phyloP scores from a whole-genome alignment of 805 yeast species.

The Wickerhamiella shivajii region DNA sequence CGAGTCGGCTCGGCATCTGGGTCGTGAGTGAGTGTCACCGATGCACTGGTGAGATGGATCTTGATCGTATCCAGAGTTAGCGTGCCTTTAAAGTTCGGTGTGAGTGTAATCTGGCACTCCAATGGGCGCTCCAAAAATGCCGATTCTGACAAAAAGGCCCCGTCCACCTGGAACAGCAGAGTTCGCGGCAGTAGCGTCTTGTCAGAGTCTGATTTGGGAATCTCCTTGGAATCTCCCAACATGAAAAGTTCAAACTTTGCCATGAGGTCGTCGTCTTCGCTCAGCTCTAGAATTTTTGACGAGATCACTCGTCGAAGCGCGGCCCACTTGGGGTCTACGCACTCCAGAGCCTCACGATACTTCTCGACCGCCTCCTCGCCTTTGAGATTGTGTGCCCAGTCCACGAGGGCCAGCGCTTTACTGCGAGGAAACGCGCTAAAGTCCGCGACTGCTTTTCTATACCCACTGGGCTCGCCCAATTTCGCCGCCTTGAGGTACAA shows the following conservation, averaged over 20 bases:
- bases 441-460: slow-evolving; percentile 3
- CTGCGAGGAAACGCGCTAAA: slow-evolving; percentile 2
- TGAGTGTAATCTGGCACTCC: slow-evolving; percentile 14
- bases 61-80: slow-evolving; percentile 9
- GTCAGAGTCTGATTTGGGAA: too few species aligned
- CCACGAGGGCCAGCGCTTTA: slow-evolving; percentile 4
- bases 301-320: not conserved
- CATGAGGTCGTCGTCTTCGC: not conserved
- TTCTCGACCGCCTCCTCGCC: not conserved
- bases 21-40: slow-evolving; percentile 6
- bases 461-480: slow-evolving; percentile 25
- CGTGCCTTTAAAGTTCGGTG: slow-evolving; percentile 11
- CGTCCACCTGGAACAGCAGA: slow-evolving; percentile 11
- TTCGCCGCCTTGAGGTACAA: slow-evolving; percentile 22
- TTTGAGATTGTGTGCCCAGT: not conserved
- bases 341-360: slow-evolving; percentile 1
- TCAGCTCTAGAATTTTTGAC: not conserved
- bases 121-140: slow-evolving; percentile 16
- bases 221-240: too few species aligned
- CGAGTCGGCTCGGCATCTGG: not conserved
- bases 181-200: too few species aligned
- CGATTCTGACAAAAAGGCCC: slow-evolving; percentile 10
- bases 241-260: slow-evolving; percentile 2
- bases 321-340: not conserved
- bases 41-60: slow-evolving; percentile 11